These are phyloP conservation scores for Leccinum griseonigrum DNA, from an alignment of 1,284 basidiomycete species.

Conservation along the genomic window DNA sequence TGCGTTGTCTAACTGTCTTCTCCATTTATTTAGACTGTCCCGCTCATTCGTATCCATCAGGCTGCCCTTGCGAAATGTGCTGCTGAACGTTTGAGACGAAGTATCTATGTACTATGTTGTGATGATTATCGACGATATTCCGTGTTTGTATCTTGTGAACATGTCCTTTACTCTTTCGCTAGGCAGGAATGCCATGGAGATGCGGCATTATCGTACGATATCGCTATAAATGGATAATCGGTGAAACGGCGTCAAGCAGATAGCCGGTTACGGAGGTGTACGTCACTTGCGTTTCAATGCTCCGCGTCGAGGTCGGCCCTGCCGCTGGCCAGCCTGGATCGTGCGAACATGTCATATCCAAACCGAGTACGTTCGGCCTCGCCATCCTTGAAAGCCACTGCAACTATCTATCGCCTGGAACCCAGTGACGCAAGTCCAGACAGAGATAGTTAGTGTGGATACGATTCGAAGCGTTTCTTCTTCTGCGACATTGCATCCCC, in stretches of 20 bases:
- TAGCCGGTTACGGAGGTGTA: not conserved
- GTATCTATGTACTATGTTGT: slow-evolving; percentile 5
- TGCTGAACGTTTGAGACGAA: slow-evolving; percentile 16
- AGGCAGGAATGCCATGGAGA: not conserved
- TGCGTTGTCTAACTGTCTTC: slow-evolving; percentile 11
- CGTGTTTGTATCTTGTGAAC: slow-evolving; percentile 15
- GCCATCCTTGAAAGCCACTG: too few relatives aligned
- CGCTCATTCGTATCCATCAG: slow-evolving; percentile 15
- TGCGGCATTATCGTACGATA: not conserved
- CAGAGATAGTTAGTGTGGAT: not conserved
- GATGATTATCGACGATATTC: slow-evolving; percentile 4
- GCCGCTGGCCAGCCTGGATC: too few relatives aligned
- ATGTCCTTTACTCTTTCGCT: not conserved
- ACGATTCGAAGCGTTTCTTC: not conserved
- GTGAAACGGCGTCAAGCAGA: not conserved
- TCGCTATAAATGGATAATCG: not conserved
- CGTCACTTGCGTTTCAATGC: too few relatives aligned
- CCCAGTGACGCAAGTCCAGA: not conserved
- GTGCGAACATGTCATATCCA: too few relatives aligned
- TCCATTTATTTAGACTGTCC: not conserved
- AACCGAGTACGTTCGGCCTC: not conserved
- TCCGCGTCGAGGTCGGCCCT: too few relatives aligned
- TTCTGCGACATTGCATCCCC: not conserved
- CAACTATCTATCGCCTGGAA: too few relatives aligned
- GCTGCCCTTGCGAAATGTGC: slow-evolving; percentile 35